A percentile compares a stretch with the other conserved stretches of the same genome.
Conservation (phyloP, 1,139 yeast genomes). For the Geotrichum aggregatum region DNA sequence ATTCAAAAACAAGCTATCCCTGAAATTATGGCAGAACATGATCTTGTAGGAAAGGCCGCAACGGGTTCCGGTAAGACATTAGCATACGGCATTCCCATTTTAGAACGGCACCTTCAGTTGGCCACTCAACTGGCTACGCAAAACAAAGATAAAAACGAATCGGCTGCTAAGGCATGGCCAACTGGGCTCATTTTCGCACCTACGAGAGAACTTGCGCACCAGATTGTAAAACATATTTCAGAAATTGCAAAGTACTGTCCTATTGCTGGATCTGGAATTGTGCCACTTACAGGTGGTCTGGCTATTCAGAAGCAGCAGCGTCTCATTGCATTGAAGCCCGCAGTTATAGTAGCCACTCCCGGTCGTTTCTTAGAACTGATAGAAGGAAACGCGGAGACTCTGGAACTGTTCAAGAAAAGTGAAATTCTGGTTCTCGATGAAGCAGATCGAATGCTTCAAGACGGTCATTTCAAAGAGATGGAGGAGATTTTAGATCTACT, state of each 20-base stretch:
- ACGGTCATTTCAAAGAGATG: slow-evolving; percentile 93
- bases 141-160: slow-evolving; percentile 19
- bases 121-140: slow-evolving; percentile 22
- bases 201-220: slow-evolving; percentile 94
- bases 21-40: slow-evolving; percentile 63
- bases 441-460: slow-evolving; percentile 94
- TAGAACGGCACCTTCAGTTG: slow-evolving; percentile 49
- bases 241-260: slow-evolving; percentile 59
- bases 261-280: slow-evolving; percentile 49
- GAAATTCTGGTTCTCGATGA: slow-evolving; percentile 84
- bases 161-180: slow-evolving; percentile 42
- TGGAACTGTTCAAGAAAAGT: slow-evolving; percentile 55
- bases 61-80: slow-evolving; percentile 98
- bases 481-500: slow-evolving; percentile 65
- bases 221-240: slow-evolving; percentile 76
- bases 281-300: slow-evolving; percentile 90
- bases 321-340: slow-evolving; percentile 67
- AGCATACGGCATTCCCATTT: slow-evolving; percentile 92
- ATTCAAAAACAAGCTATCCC: slow-evolving; percentile 82
- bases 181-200: slow-evolving; percentile 86
- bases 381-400: slow-evolving; percentile 53
- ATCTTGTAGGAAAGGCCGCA: slow-evolving; percentile 91
- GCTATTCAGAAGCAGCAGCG: slow-evolving; percentile 91
- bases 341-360: slow-evolving; percentile 89
- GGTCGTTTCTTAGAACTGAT: slow-evolving; percentile 85